Evolutionary conservation across 169 alveolate species (phyloP), one percentile per base, ranked within the genome.

Genomic region (Neospora caninum): DNA sequence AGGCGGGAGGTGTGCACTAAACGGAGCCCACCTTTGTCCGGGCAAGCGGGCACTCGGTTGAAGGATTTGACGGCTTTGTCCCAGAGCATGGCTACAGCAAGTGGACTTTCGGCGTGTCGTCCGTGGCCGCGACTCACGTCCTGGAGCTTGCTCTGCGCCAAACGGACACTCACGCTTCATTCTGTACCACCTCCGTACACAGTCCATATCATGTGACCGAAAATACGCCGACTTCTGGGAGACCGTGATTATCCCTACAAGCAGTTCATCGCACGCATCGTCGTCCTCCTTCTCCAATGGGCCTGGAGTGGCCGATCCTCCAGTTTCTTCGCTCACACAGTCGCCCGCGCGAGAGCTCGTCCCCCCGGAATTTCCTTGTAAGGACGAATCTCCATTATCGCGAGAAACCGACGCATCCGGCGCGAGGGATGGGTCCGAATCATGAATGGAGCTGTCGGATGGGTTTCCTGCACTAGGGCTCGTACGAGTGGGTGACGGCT

Each of bases 191-290:
- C 29, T 84, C 54, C 91, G 78, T 69, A 84, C 39, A 78, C 45
- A 31, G 36, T n/a, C n/a, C 78, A 27, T 41, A 9, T 84, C 91
- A 36, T 84, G 78, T 20, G 42, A 10, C 10, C 78, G 80, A 9
- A 84, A 41, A 31, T 84, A 69, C 0, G n/a, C 36, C 31, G 9
- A 10, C 34, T 45, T 10, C 78, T 10, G 70, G 45, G 91, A 84
- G 16, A 84, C 91, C 49, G 91, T 84, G 41, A 84, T 84, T 29
- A 84, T 38, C n/a, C 91, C 91, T 0, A 84, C 78, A 84, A 84
- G 22, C 31, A 49, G 18, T 16, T 42, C 78, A 0, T 84, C 91
- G 4, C 45, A 64, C 29, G 10, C 78, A 7, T 42, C 80, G 36
- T 25, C 70, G 38, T 49, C 13, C 70, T 42, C 78, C 91, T 29